Percentiles rank a stretch among this genome's conserved stretches.
phyloP scores from a whole-genome alignment of 108 stramenopile species.

The Pseudonitzschia multistriata region DNA sequence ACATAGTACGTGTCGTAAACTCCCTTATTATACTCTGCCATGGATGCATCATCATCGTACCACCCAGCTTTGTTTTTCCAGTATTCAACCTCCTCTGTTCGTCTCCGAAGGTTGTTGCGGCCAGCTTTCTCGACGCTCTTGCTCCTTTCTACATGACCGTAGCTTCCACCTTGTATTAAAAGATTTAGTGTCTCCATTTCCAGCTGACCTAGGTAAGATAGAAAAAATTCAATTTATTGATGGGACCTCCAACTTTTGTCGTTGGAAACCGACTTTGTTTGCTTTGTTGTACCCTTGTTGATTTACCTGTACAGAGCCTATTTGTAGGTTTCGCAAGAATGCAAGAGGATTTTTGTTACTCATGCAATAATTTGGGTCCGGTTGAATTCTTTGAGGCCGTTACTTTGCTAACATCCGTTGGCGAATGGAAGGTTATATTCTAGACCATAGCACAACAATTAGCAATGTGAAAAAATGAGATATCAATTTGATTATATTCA shows the following conservation, averaged over 20 bases:
- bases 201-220: too few relatives aligned
- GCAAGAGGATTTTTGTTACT: not conserved
- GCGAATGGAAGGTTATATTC: not conserved
- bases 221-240: too few relatives aligned
- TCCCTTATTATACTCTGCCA: conserved; percentile 67
- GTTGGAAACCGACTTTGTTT: not conserved
- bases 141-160: not conserved
- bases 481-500: not conserved
- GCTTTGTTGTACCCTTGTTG: not conserved
- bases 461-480: not conserved
- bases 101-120: conserved; percentile 19
- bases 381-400: not conserved
- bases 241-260: too few relatives aligned
- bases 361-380: not conserved
- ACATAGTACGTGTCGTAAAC: conserved; percentile 63
- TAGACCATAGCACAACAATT: not conserved
- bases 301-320: too few relatives aligned
- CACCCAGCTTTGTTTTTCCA: conserved; percentile 80
- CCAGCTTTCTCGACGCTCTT: not conserved
- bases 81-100: conserved; percentile 73
- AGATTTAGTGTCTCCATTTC: too few relatives aligned
- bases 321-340: too few relatives aligned
- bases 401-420: not conserved
- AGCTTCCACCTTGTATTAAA: not conserved
- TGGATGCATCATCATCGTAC: conserved; percentile 79